Percentiles rank a stretch among this genome's conserved stretches.
phyloP scores from a whole-genome alignment of 2,329 filamentous ascomycete species.

The Trichoderma oligosporum region DNA sequence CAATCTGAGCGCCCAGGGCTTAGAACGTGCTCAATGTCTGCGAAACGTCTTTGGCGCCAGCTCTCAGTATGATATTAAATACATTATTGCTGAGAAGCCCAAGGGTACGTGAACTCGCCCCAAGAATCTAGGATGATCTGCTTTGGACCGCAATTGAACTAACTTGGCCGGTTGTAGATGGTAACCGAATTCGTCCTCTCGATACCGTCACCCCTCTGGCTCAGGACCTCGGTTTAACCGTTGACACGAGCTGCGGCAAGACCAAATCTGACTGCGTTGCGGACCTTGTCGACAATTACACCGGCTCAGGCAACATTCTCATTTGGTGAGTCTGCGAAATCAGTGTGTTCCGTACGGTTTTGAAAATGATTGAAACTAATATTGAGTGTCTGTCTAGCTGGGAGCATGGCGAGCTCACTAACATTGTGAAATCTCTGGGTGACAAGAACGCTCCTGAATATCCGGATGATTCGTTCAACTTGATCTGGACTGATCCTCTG shows the following conservation, averaged over 20 bases:
- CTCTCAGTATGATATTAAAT: constrained; percentile 52
- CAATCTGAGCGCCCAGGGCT: constrained; percentile 50
- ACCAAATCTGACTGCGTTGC: constrained; percentile 54
- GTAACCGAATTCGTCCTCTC: constrained; percentile 49
- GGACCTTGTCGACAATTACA: constrained; percentile 45
- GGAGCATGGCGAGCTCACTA: constrained; percentile 52
- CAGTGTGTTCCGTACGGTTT: neutral
- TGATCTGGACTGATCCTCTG: constrained; percentile 56
- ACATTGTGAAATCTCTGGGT: constrained; percentile 51
- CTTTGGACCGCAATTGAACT: neutral
- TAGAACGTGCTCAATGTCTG: constrained; percentile 57
- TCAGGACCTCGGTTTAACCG: constrained; percentile 49
- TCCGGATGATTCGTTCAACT: constrained; percentile 47
- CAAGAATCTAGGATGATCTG: neutral
- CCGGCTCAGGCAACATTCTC: constrained; percentile 52
- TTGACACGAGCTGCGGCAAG: constrained; percentile 54
- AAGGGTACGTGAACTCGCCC: constrained; percentile 38
- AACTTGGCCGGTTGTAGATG: constrained; percentile 35
- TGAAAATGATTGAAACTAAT: neutral
- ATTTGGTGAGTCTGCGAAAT: constrained; percentile 41
- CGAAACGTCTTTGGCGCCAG: constrained; percentile 50
- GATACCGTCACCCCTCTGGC: constrained; percentile 56
- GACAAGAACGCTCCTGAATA: constrained; percentile 48
- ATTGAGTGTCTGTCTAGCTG: constrained; percentile 40
- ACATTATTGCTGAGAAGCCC: constrained; percentile 56